phyloP scores from a whole-genome alignment of 2,329 filamentous ascomycete genomes.

The Huntiella omanensis region DNA sequence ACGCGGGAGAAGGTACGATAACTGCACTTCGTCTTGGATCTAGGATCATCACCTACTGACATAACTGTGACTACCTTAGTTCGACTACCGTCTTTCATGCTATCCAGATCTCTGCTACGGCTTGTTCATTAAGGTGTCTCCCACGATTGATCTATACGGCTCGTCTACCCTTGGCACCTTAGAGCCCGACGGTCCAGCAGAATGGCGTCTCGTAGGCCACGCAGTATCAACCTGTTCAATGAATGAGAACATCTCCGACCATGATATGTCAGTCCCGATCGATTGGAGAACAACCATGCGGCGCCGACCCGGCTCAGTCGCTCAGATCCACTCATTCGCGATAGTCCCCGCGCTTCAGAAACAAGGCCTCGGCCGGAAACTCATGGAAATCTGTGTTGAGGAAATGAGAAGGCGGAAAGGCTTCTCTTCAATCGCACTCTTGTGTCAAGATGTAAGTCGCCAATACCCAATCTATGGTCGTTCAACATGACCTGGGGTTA shows the following conservation, averaged over 20 bases:
- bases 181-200: conserved; percentile 11
- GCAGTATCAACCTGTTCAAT: conserved; percentile 56
- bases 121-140: conserved; percentile 42
- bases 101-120: conserved; percentile 65
- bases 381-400: conserved; percentile 61
- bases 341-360: conserved; percentile 59
- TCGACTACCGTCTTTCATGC: conserved; percentile 54
- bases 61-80: conserved; percentile 25
- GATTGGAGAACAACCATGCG: conserved; percentile 37
- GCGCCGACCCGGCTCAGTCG: conserved; percentile 39
- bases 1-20: conserved; percentile 32
- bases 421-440: conserved; percentile 53
- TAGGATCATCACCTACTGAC: neutral
- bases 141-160: conserved; percentile 15
- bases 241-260: conserved; percentile 46
- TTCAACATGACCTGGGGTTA: neutral
- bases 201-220: conserved; percentile 53
- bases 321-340: conserved; percentile 68
- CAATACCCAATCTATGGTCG: neutral
- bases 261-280: conserved; percentile 54
- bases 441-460: conserved; percentile 46
- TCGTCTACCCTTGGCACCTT: neutral
- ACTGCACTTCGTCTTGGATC: neutral
- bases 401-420: conserved; percentile 52
- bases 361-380: conserved; percentile 51